Base-by-base conservation (phyloP, 192 early-diverging fungal species). In the Funneliformis mosseae region DNA sequence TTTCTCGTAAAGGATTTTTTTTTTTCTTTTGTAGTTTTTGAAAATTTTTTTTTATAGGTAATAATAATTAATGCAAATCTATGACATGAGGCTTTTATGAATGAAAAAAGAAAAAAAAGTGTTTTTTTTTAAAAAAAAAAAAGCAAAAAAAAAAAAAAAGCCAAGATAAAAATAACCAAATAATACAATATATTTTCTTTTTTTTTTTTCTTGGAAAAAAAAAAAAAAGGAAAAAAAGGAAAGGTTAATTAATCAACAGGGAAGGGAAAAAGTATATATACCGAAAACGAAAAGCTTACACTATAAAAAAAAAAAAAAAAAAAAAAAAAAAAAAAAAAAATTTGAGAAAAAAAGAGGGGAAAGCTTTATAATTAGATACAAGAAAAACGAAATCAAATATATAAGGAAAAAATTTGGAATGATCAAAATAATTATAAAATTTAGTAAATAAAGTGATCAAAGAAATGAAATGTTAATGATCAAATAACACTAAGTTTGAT, bases 181-280 rank as follows among this genome's bases (percentile, higher is more conserved):
- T 55, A 55, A 55, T 55, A 55, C 16, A 55, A 55, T 55, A 55
- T 18, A 55, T 21, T 55, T 55, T 11, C 2, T 5, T 45, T 55
- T 55, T 16, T n/a, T 33, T 3, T 33, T 33, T 33, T 3, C 3
- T 33, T 33, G 33, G 33, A 33, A 3, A 3, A 33, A 33, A 33
- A 33, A 33, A 33, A 33, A 33, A 33, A 33, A 33, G 3, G 3
- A 33, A 33, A 33, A 33, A 33, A 33, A 33, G 33, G 33, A 33
- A 33, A 33, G 33, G 3, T 55, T 55, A 55, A 55, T 55, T 55
- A 55, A n/a, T n/a, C 38, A 70, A 33, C 68, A 70, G 39, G 68
- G 68, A 39, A 70, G 9, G 28, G n/a, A 70, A 70, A 43, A 70
- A 43, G n/a, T 70, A 70, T 70, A 23, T 70, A 70, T 70, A 70